Evolutionary conservation across 495 filamentous ascomycete genomes (phyloP).

Genomic region (Clavariopsis aquatica): DNA sequence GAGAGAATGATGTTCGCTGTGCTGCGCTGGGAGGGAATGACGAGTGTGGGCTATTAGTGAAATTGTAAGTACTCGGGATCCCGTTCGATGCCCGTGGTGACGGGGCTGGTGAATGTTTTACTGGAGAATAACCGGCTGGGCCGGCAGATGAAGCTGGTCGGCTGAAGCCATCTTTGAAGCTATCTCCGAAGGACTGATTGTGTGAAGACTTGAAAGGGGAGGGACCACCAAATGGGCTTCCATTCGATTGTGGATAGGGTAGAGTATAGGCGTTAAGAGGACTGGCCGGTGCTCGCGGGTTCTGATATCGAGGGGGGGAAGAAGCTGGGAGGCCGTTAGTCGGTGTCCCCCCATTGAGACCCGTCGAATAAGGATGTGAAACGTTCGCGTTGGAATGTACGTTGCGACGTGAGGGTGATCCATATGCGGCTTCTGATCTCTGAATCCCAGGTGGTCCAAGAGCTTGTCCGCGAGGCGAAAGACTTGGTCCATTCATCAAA

Average conservation of each 20-base stretch:
- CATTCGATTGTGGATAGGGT: slow-evolving; percentile 19
- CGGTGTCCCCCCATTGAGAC: neutral
- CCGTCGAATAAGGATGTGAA: slow-evolving; percentile 17
- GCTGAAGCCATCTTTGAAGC: slow-evolving; percentile 23
- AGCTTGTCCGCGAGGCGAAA: slow-evolving; percentile 45
- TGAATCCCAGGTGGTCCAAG: slow-evolving; percentile 40
- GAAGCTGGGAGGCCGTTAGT: slow-evolving; percentile 32
- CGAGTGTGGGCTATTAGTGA: slow-evolving; percentile 34
- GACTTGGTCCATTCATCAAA: slow-evolving; percentile 43
- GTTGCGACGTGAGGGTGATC: slow-evolving; percentile 16
- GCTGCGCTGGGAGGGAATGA: slow-evolving; percentile 32
- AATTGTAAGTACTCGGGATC: slow-evolving; percentile 13
- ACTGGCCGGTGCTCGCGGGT: slow-evolving; percentile 7
- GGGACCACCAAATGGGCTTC: slow-evolving; percentile 16
- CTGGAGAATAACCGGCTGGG: slow-evolving; percentile 22
- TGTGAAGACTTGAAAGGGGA: slow-evolving; percentile 1
- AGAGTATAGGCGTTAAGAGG: slow-evolving; percentile 8
- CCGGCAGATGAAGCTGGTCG: slow-evolving; percentile 25
- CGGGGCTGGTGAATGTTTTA: slow-evolving; percentile 33
- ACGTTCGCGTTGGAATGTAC: slow-evolving; percentile 16
- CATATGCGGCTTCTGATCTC: slow-evolving; percentile 30
- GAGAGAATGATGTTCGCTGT: slow-evolving; percentile 30
- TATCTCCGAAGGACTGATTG: slow-evolving; percentile 12
- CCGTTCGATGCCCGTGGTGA: slow-evolving; percentile 33
- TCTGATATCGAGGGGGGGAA: slow-evolving; percentile 28